Evolutionary conservation across 2,329 filamentous ascomycete species (phyloP), one percentile per base, ranked within the genome.

Genomic region (Phialophora expanda): DNA sequence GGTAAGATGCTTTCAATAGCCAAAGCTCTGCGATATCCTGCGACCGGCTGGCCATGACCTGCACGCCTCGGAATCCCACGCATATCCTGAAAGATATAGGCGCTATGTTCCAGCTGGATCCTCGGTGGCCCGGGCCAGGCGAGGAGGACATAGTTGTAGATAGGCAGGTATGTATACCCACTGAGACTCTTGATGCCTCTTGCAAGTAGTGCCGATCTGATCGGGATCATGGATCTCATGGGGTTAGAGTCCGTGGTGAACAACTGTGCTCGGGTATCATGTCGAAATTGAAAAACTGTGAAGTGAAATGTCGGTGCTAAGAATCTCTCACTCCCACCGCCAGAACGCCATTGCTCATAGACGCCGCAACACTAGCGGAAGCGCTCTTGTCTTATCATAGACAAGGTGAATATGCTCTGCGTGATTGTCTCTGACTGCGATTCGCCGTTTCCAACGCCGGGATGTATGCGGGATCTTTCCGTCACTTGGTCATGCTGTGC

Each of bases 281-380:
- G 58, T 55, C 30, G 63, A 50, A 53, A 20, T 41, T 12, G 58
- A 61, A 61, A 34, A 28, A n/a, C 53, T 55, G 17, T 11, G 26
- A 22, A 48, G 22, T 46, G 17, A 53, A 60, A 64, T n/a, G 32
- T 32, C 26, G 26, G 53, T 34, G n/a, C 22, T n/a, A 28, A 28
- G 53, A 20, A 56, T 8, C 53, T 32, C 17, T 38, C 7, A n/a
- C n/a, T 9, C 26, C 26, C 38, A n/a, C 38, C 30, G 28, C 22
- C n/a, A 56, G 44, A 65, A 67, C 65, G 62, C 66, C 62, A 59
- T 56, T 62, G 66, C 66, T 51, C 54, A 62, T 54, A 55, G 58
- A 58, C 44, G 56, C 20, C 20, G 4, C n/a, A 50, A 50, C 50
- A 34, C 34, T 34, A 12, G 57, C 30, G 57, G 24, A 51, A 41